Evolutionary conservation across 164 flowering plant species (phyloP).

Genomic region (Liriodendron chinense): DNA sequence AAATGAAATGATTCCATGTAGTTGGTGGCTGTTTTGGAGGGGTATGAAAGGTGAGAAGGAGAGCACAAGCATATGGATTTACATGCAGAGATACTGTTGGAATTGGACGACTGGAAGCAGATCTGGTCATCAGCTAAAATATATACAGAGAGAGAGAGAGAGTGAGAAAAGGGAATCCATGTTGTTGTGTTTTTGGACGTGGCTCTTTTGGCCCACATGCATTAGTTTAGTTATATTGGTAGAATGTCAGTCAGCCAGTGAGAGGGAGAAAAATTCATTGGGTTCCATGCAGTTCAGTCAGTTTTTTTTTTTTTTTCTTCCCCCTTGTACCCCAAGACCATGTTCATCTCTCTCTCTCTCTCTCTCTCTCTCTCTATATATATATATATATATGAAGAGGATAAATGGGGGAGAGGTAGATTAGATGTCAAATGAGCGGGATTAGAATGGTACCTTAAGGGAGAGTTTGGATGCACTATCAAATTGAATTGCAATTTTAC

Average conservation of each 20-base stretch:
- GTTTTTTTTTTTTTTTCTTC: neutral
- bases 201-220: slow-evolving; percentile 3
- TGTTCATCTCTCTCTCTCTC: neutral
- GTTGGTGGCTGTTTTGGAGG: slow-evolving; percentile 60
- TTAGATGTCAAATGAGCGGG: too few relatives aligned
- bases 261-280: slow-evolving; percentile 32
- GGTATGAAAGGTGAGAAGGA: slow-evolving; percentile 29
- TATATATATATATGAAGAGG: neutral
- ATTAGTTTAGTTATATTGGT: slow-evolving; percentile 26
- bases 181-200: slow-evolving; percentile 44
- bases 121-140: slow-evolving; percentile 32
- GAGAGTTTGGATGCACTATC: too few relatives aligned
- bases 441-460: too few relatives aligned
- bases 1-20: slow-evolving; percentile 44
- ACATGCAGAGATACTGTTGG: slow-evolving; percentile 9
- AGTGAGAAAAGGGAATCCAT: slow-evolving; percentile 53
- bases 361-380: neutral
- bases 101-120: slow-evolving; percentile 10
- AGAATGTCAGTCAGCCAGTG: slow-evolving; percentile 51
- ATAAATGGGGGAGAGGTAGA: too few relatives aligned
- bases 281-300: slow-evolving; percentile 35
- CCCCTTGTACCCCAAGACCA: neutral
- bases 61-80: slow-evolving; percentile 49
- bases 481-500: too few relatives aligned
- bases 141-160: neutral